Conservation (phyloP, 306 rosid species). For the Sesbania bispinosa region DNA sequence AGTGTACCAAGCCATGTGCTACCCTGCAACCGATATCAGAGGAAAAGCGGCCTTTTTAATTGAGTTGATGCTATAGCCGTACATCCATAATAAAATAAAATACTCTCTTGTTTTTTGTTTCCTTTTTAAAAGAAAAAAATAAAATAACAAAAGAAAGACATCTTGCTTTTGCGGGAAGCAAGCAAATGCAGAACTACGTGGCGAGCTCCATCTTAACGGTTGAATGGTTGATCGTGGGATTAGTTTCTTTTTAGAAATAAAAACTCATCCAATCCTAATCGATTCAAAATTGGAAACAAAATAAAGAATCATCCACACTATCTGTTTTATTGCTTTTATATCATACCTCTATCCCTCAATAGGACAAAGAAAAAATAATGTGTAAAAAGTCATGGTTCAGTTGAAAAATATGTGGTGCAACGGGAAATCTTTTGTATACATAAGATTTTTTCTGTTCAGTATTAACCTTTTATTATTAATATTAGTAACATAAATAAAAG, state of each 20-base stretch:
- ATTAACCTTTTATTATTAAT: too few relatives aligned
- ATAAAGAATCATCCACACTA: too few relatives aligned
- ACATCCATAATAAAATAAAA: background rate
- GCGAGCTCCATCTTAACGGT: background rate
- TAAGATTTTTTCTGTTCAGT: too few relatives aligned
- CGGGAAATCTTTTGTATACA: too few relatives aligned
- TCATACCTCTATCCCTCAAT: too few relatives aligned
- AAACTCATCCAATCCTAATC: background rate
- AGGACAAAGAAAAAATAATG: too few relatives aligned
- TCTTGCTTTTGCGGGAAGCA: background rate
- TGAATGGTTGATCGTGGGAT: background rate
- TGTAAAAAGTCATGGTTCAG: too few relatives aligned
- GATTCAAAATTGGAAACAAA: background rate
- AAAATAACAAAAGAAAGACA: background rate
- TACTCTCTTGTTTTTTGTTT: background rate
- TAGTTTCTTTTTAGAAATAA: too few relatives aligned
- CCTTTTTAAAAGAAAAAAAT: too few relatives aligned
- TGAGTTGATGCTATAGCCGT: background rate
- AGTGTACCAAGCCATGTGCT: conserved; percentile 43
- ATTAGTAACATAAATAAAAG: too few relatives aligned
- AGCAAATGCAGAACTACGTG: background rate
- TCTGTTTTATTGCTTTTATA: too few relatives aligned
- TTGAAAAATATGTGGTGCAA: too few relatives aligned
- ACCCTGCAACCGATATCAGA: conserved; percentile 17
- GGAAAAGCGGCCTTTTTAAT: conserved; percentile 7